Conservation (phyloP, 371 early-diverging fungal genomes). For the Apophysomyces variabilis region DNA sequence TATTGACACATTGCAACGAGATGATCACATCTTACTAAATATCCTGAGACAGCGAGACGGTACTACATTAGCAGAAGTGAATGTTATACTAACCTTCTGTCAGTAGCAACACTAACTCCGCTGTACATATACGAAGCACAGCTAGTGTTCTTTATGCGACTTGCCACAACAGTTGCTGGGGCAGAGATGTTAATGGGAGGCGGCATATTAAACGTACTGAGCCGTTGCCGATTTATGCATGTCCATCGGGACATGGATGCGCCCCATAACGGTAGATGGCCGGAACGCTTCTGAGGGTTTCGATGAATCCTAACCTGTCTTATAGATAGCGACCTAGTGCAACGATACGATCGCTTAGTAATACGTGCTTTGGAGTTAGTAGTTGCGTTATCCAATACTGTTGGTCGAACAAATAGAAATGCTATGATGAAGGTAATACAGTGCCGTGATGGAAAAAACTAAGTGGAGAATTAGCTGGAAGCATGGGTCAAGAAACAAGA, state of each 20-base stretch:
- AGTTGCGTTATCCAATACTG: slow-evolving; percentile 42
- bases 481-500: slow-evolving; percentile 55
- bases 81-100: slow-evolving; percentile 2
- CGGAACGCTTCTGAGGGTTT: not conserved
- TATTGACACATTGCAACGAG: slow-evolving; percentile 60
- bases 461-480: slow-evolving; percentile 30
- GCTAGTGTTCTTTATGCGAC: slow-evolving; percentile 76
- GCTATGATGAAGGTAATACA: slow-evolving; percentile 38
- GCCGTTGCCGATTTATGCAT: slow-evolving; percentile 71
- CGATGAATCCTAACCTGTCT: not conserved
- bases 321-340: slow-evolving; percentile 20
- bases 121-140: slow-evolving; percentile 76
- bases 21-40: slow-evolving; percentile 63
- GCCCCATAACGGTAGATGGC: not conserved
- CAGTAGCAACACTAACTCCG: slow-evolving; percentile 48
- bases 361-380: slow-evolving; percentile 63
- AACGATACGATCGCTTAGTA: slow-evolving; percentile 63
- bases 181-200: slow-evolving; percentile 72
- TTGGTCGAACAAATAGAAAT: slow-evolving; percentile 49
- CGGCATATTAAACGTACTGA: slow-evolving; percentile 73
- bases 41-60: slow-evolving; percentile 40
- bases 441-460: not conserved
- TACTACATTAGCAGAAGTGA: slow-evolving; percentile 13
- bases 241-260: slow-evolving; percentile 55
- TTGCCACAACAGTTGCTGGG: slow-evolving; percentile 74